Conservation (phyloP, 2,329 filamentous ascomycete species). For the Aspergillus floridensis region DNA sequence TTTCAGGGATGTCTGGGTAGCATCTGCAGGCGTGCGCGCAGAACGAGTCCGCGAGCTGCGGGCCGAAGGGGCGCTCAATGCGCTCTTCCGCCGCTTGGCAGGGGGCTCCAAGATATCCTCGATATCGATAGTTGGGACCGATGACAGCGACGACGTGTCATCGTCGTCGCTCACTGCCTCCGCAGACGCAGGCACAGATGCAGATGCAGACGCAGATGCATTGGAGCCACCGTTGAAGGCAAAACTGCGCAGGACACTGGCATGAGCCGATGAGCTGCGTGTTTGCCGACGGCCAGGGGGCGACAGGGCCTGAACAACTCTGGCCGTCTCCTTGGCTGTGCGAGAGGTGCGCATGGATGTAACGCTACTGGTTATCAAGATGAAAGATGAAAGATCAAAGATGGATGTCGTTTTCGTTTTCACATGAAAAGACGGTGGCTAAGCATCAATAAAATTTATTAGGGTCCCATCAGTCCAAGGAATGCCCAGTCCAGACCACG, state of each 20-base stretch:
- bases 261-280: slow-evolving; percentile 38
- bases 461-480: slow-evolving; percentile 1
- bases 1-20: slow-evolving; percentile 3
- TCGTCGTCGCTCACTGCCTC: slow-evolving; percentile 27
- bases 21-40: slow-evolving; percentile 2
- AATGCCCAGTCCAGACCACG: slow-evolving; percentile 10
- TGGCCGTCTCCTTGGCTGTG: slow-evolving; percentile 58
- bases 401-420: slow-evolving; percentile 13
- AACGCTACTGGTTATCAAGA: background rate
- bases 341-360: slow-evolving; percentile 56
- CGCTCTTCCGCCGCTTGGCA: slow-evolving; percentile 51
- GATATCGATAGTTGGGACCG: slow-evolving; percentile 50
- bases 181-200: slow-evolving; percentile 16
- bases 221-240: slow-evolving; percentile 21
- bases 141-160: slow-evolving; percentile 36
- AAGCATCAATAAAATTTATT: slow-evolving; percentile 13
- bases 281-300: slow-evolving; percentile 43
- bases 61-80: slow-evolving; percentile 19
- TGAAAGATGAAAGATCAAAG: background rate
- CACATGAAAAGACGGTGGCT: slow-evolving; percentile 19
- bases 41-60: slow-evolving; percentile 3
- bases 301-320: slow-evolving; percentile 52
- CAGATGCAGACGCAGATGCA: slow-evolving; percentile 30
- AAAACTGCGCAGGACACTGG: slow-evolving; percentile 28
- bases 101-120: slow-evolving; percentile 53